These are phyloP conservation scores for Pichia sp. DNA, from an alignment of 1,139 yeast genomes.

Conservation along the genomic window DNA sequence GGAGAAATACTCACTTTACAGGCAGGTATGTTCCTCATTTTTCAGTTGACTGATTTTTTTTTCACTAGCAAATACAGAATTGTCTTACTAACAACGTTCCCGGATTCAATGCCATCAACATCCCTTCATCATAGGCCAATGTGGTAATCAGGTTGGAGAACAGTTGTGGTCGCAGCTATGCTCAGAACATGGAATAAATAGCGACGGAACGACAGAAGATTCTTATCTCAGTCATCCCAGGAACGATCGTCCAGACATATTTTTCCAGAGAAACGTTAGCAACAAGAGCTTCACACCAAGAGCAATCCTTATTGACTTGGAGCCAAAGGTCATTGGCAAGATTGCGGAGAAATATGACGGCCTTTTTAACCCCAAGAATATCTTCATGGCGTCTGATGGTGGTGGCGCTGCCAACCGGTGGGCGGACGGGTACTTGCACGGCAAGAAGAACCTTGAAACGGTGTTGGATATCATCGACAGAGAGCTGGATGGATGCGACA, in stretches of 20 bases:
- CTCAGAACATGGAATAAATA: slow-evolving; percentile 75
- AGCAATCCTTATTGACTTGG: slow-evolving; percentile 78
- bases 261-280: slow-evolving; percentile 71
- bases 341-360: slow-evolving; percentile 39
- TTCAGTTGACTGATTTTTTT: not conserved
- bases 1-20: slow-evolving; percentile 64
- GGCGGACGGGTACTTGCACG: slow-evolving; percentile 86
- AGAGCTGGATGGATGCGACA: slow-evolving; percentile 88
- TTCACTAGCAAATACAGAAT: slow-evolving; percentile 32
- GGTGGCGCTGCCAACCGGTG: slow-evolving; percentile 95
- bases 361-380: slow-evolving; percentile 79
- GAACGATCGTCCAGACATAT: slow-evolving; percentile 77
- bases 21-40: slow-evolving; percentile 38
- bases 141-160: slow-evolving; percentile 94
- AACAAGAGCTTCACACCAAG: slow-evolving; percentile 79
- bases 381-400: slow-evolving; percentile 75
- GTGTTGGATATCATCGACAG: slow-evolving; percentile 80
- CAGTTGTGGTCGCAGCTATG: slow-evolving; percentile 92
- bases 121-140: slow-evolving; percentile 58
- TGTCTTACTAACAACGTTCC: not conserved
- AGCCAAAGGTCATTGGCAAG: slow-evolving; percentile 81
- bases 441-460: slow-evolving; percentile 63
- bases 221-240: slow-evolving; percentile 34
- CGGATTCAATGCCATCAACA: not conserved
- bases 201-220: slow-evolving; percentile 58